A percentile compares a stretch with the other conserved stretches of the same genome.
phyloP scores from a whole-genome alignment of 2,329 filamentous ascomycete species.

The Paracoccidioides brasiliensis region DNA sequence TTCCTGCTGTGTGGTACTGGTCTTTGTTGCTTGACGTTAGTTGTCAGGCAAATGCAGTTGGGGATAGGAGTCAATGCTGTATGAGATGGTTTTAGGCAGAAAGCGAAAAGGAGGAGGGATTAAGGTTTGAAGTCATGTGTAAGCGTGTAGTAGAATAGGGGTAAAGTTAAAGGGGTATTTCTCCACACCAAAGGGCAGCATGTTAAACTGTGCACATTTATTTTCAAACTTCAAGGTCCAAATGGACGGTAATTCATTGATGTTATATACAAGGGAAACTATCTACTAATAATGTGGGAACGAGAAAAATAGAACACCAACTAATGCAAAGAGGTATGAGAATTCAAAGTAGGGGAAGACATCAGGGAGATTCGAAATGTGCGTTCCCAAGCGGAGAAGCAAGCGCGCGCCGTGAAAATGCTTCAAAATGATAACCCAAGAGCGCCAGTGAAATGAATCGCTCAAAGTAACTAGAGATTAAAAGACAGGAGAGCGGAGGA shows the following conservation, averaged over 20 bases:
- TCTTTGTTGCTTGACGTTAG: too few species aligned
- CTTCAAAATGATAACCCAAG: neutral
- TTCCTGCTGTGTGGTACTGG: too few species aligned
- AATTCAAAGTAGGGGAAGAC: neutral
- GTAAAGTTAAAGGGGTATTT: too few species aligned
- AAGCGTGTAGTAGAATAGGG: constrained; percentile 25
- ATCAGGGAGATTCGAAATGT: neutral
- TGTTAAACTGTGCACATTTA: too few species aligned
- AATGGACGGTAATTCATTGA: neutral
- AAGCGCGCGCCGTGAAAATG: neutral
- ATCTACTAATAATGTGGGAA: neutral
- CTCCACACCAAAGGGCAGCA: too few species aligned
- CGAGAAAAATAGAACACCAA: neutral
- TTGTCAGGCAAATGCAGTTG: too few species aligned
- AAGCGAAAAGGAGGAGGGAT: constrained; percentile 16
- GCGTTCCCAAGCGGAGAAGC: neutral
- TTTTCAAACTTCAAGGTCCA: too few species aligned
- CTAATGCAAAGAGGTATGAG: neutral
- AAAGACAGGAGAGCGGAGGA: too few species aligned
- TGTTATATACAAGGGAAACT: constrained; percentile 11
- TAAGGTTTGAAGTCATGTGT: constrained; percentile 23
- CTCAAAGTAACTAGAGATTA: neutral
- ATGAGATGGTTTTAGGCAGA: constrained; percentile 12
- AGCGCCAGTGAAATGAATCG: neutral
- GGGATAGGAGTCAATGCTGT: too few species aligned